Evolutionary conservation across 2,329 filamentous ascomycete genomes (phyloP), one percentile per base, ranked within the genome.

Genomic region (Conoideocrella luteorostrata): DNA sequence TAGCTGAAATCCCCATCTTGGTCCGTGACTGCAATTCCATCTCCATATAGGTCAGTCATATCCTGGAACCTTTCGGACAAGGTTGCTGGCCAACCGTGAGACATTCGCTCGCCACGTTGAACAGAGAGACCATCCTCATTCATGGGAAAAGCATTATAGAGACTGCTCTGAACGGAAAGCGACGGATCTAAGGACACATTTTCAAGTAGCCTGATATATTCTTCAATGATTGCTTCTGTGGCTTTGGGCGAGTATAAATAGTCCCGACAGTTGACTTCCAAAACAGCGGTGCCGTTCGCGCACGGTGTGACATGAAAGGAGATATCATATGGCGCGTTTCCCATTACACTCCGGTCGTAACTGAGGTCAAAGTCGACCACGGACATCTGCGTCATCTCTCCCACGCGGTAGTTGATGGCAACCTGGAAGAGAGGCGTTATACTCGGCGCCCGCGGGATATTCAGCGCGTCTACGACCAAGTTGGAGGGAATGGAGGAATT

Each of bases 361-460:
- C n/a, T n/a, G n/a, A n/a, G n/a, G 24, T 41, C 17, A n/a, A 30
- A 18, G 5, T 15, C 12, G 17, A n/a, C 7, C 10, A 21, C 40
- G 11, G 13, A 21, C 15, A 24, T 17, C 22, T 26, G n/a, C 7
- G 11, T 17, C 6, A 35, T 7, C 6, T 20, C 33, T 11, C 9
- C 15, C 3, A n/a, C n/a, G 20, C n/a, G 38, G 22, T 43, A 76
- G 52, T 77, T 64, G 28, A 75, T 47, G 23, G 69, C 63, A 0
- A 55, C 61, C 46, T 75, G 72, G 52, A 74, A 73, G 2, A 77
- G 33, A 0, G 73, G 72, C 21, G 47, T 66, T 41, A 67, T 50
- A 0, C 56, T 49, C 0, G 64, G 46, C 1, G 66, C 66, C 4
- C 71, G 60, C 0, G 60, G 50, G 1, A 71, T 56, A 3, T 63